These are phyloP conservation scores for Aspergillus sp. DNA, from an alignment of 2,329 filamentous ascomycete species.

Conservation along the genomic window DNA sequence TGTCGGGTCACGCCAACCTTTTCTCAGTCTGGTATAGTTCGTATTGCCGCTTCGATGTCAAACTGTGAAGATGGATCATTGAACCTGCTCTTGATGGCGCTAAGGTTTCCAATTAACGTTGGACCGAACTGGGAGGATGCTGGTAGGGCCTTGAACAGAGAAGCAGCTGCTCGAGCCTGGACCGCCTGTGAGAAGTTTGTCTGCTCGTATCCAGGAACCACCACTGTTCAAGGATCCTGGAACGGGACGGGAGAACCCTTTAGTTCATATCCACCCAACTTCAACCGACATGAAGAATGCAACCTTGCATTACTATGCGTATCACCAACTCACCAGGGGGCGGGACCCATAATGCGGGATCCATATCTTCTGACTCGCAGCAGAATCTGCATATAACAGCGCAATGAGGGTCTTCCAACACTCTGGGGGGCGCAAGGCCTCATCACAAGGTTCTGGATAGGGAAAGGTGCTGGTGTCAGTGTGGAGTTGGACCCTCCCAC, in stretches of 20 bases:
- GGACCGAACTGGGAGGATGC: neutral
- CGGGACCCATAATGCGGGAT: neutral
- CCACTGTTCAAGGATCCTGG: neutral
- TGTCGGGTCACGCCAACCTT: neutral
- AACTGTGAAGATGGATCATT: neutral
- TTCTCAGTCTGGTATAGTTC: neutral
- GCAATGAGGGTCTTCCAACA: neutral
- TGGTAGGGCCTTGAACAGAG: no score
- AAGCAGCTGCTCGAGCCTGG: no score
- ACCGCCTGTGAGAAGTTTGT: no score
- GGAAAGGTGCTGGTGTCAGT: neutral
- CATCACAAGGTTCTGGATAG: neutral
- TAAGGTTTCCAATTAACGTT: neutral
- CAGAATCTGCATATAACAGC: neutral
- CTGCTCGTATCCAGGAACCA: neutral
- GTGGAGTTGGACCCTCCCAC: neutral
- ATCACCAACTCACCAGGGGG: no score
- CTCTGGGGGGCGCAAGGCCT: neutral
- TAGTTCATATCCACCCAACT: neutral
- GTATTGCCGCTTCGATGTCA: neutral
- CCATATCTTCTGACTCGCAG: neutral
- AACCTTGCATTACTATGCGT: neutral
- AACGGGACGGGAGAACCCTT: conserved; percentile 3
- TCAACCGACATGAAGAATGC: neutral
- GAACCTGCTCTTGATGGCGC: neutral